Evolutionary conservation across 495 filamentous ascomycete species (phyloP).

Genomic region (Pyronema domesticum): DNA sequence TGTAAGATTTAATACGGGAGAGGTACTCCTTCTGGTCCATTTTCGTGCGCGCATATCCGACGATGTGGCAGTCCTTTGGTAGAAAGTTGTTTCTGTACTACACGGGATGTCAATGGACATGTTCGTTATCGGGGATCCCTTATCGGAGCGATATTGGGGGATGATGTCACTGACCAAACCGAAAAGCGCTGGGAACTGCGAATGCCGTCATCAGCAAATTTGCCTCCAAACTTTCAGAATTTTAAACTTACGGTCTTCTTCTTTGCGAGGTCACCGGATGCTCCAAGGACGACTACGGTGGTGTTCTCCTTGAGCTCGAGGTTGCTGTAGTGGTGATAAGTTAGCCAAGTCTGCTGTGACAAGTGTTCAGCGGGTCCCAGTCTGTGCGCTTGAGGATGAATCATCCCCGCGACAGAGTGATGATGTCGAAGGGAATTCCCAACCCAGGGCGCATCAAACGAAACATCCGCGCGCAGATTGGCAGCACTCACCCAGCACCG

Average conservation of each 20-base stretch:
- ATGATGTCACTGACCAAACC: constrained; percentile 59
- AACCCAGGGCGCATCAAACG: background rate
- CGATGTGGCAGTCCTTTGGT: constrained; percentile 88
- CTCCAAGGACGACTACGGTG: constrained; percentile 88
- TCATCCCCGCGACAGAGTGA: no score
- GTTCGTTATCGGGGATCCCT: constrained; percentile 6
- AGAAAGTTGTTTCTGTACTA: constrained; percentile 98
- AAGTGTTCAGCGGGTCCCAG: background rate
- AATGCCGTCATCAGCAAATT: constrained; percentile 8
- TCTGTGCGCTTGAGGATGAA: no score
- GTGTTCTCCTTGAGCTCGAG: constrained; percentile 98
- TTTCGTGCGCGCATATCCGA: constrained; percentile 98
- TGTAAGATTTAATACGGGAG: constrained; percentile 85
- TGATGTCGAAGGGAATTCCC: no score
- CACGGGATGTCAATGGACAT: constrained; percentile 19
- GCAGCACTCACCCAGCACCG: constrained; percentile 45
- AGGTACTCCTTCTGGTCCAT: constrained; percentile 97
- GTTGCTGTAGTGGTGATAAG: constrained; percentile 32
- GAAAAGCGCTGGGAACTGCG: constrained; percentile 90
- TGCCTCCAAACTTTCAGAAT: background rate
- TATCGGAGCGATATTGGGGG: background rate
- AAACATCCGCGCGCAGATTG: background rate
- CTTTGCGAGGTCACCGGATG: constrained; percentile 94
- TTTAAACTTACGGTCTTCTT: constrained; percentile 80
- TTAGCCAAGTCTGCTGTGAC: constrained; percentile 2